Percentiles rank a stretch among this genome's conserved stretches.
These are phyloP conservation scores for Phyllosticta citriasiana DNA, from an alignment of 2,329 filamentous ascomycete genomes.

Conservation along the genomic window DNA sequence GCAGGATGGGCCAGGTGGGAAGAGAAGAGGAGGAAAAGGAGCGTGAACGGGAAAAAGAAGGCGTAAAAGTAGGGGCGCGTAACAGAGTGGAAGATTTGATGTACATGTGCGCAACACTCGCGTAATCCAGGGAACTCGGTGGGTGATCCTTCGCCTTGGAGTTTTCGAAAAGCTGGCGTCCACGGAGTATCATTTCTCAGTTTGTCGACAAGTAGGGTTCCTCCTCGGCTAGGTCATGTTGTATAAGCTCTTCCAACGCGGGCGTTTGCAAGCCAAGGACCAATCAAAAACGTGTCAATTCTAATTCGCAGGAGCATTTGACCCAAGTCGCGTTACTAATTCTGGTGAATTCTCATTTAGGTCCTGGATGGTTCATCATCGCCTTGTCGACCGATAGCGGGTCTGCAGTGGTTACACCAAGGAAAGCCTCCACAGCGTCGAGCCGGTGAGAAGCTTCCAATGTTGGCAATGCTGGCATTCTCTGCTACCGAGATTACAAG, in stretches of 20 bases:
- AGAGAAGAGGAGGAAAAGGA: slow-evolving; percentile 29
- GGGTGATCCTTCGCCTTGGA: background rate
- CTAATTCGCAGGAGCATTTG: background rate
- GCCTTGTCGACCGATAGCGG: background rate
- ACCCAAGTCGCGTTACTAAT: background rate
- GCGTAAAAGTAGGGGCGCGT: background rate
- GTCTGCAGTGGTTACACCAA: background rate
- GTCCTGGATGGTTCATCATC: background rate
- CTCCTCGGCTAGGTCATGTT: background rate
- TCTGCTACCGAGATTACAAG: background rate
- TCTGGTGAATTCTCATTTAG: background rate
- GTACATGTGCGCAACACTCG: background rate
- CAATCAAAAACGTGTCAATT: background rate
- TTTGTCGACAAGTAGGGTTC: background rate
- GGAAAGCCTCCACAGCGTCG: background rate
- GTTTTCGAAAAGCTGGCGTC: background rate
- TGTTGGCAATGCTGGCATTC: background rate
- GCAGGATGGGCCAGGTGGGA: slow-evolving; percentile 94
- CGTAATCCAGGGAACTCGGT: background rate
- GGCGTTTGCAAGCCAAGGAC: background rate
- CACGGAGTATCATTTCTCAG: background rate
- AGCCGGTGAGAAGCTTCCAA: background rate
- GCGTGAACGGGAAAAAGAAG: background rate
- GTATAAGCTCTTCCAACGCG: background rate
- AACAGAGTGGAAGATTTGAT: background rate